A percentile compares a stretch with the other conserved stretches of the same genome.
Evolutionary conservation across 805 yeast species (phyloP).

Genomic region (Wickerhamiella domercqiae): DNA sequence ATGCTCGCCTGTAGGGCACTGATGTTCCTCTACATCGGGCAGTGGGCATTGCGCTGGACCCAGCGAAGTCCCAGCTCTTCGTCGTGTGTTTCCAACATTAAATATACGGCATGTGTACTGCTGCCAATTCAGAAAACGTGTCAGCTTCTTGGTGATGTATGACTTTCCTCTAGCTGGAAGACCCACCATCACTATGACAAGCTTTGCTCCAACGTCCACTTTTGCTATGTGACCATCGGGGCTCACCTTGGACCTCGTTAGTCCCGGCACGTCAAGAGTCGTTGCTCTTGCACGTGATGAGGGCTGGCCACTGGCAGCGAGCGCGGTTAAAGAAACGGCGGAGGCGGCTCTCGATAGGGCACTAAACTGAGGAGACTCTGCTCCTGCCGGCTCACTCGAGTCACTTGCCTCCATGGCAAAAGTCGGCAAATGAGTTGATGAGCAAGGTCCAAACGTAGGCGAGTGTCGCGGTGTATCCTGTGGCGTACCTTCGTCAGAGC

Average conservation of each 20-base stretch:
- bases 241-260: conserved; percentile 61
- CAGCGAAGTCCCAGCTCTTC: conserved; percentile 44
- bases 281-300: conserved; percentile 38
- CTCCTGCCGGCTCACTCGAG: background rate
- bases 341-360: conserved; percentile 4
- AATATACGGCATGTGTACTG: conserved; percentile 83
- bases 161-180: conserved; percentile 89
- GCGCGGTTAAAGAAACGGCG: conserved; percentile 1
- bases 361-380: conserved; percentile 1
- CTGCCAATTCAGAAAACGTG: conserved; percentile 83
- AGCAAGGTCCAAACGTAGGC: conserved; percentile 12
- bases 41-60: conserved; percentile 61
- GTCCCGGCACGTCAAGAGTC: conserved; percentile 83
- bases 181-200: conserved; percentile 94
- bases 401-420: too few relatives aligned
- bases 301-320: conserved; percentile 3
- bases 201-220: conserved; percentile 60
- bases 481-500: too few relatives aligned
- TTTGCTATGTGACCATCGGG: conserved; percentile 41
- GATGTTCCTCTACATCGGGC: conserved; percentile 25
- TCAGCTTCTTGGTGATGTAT: conserved; percentile 78
- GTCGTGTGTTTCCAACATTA: conserved; percentile 89
- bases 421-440: background rate
- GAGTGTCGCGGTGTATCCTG: conserved; percentile 1
- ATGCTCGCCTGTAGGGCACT: conserved; percentile 1